phyloP scores from a whole-genome alignment of 2,329 filamentous ascomycete genomes.

The Monilinia fructicola region DNA sequence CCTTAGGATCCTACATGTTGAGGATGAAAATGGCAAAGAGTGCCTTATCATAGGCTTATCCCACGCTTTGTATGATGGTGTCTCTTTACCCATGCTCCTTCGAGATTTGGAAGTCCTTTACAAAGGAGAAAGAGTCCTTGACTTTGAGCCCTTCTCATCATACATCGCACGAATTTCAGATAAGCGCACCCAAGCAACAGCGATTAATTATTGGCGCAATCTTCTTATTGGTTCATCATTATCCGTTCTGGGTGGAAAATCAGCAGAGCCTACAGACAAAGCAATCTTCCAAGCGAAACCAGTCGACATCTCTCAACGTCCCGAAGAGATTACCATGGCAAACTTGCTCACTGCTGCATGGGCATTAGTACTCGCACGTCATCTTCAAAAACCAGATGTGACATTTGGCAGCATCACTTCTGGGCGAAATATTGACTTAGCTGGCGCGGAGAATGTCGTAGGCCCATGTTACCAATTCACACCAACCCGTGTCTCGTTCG shows the following conservation, averaged over 20 bases:
- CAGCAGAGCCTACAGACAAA: constrained; percentile 29
- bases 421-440: constrained; percentile 45
- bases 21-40: constrained; percentile 33
- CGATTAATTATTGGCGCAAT: constrained; percentile 46
- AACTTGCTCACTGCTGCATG: constrained; percentile 47
- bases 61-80: constrained; percentile 64
- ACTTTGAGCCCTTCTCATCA: constrained; percentile 43
- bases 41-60: constrained; percentile 48
- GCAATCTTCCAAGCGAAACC: constrained; percentile 40
- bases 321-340: constrained; percentile 44
- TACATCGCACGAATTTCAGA: constrained; percentile 39
- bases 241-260: constrained; percentile 24
- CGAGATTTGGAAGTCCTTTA: constrained; percentile 31
- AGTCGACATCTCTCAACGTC: constrained; percentile 33
- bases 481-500: constrained; percentile 46
- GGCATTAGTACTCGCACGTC: constrained; percentile 45
- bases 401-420: constrained; percentile 42
- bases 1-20: constrained; percentile 36
- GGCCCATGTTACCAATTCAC: constrained; percentile 50
- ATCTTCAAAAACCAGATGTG: constrained; percentile 14
- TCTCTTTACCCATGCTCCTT: constrained; percentile 50
- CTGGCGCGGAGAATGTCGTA: constrained; percentile 43
- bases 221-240: constrained; percentile 43
- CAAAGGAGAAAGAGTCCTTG: constrained; percentile 41
- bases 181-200: constrained; percentile 38